Evolutionary conservation across 257 asterid species (phyloP).

Genomic region (Salvia hispanica): DNA sequence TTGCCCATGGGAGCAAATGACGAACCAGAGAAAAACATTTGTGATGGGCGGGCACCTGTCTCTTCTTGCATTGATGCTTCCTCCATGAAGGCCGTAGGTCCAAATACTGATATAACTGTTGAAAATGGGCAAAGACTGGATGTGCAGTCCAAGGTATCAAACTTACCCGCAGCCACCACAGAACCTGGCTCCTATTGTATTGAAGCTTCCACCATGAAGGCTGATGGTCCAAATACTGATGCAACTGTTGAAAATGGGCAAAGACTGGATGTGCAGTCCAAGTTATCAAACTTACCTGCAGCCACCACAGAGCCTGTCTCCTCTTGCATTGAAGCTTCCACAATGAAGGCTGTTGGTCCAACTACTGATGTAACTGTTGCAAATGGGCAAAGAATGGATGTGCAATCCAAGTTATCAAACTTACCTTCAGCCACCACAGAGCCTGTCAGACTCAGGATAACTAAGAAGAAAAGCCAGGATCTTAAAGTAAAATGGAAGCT

Average conservation of each 20-base stretch:
- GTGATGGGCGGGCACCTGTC: slow-evolving; percentile 37
- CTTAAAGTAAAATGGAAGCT: slow-evolving; percentile 47
- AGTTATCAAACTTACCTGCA: no score
- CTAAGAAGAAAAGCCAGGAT: slow-evolving; percentile 27
- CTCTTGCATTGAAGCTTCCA: slow-evolving; percentile 12
- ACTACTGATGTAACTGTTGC: slow-evolving; percentile 29
- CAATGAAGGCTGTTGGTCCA: slow-evolving; percentile 32
- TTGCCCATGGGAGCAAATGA: slow-evolving; percentile 14
- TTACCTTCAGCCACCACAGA: slow-evolving; percentile 22
- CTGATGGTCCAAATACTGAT: no score
- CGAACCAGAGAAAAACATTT: slow-evolving; percentile 26
- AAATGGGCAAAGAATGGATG: slow-evolving; percentile 27
- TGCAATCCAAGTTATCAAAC: slow-evolving; percentile 17
- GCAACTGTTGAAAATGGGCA: no score
- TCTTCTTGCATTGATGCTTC: slow-evolving; percentile 28
- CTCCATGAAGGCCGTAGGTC: no score
- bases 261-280: no score
- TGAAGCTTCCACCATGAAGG: no score
- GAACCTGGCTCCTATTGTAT: no score
- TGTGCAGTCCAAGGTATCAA: no score
- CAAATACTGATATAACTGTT: no score
- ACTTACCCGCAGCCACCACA: no score
- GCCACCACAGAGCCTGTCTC: no score
- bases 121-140: no score
- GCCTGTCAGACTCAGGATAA: slow-evolving; percentile 22